Base-by-base conservation (phyloP, 352 stramenopile species). In the Globisporangium cystogenes region DNA sequence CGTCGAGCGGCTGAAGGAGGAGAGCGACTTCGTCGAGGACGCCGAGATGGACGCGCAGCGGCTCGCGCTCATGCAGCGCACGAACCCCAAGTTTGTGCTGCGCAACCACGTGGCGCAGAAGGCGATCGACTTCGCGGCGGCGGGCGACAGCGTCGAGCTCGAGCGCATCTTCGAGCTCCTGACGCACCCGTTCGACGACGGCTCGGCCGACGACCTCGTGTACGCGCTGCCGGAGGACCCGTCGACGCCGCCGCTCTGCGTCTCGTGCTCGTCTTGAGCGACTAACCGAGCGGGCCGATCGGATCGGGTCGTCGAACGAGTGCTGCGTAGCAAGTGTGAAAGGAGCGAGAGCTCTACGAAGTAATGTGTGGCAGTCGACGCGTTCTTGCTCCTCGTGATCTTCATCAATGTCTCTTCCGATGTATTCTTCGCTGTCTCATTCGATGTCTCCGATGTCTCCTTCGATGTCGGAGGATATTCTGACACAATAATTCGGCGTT, bases 71-170 rank as follows among this genome's bases (percentile, higher is more conserved):
- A 96, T 96, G 86, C 60, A 68, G 18, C 37, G 52, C 2, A 70
- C 79, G 7, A 97, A 97, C 53, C 87, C 88, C 1, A 63, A 85
- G 53, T 96, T 87, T 53, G 75, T 96, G 8, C 60, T 96, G 23
- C 84, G 88, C 40, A 97, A 97, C 64, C 86, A 95, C 49, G 80
- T 95, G n/a, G 84, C 79, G 33, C 90, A 97, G 67, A 72, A 70
- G 41, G 85, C 84, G 12, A 97, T 97, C 23, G 81, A 95, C 20
- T 72, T 72, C 23, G 90, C 88, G 1, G 61, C 81, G 18, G 67
- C 72, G 24, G 81, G 86, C 5, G 73, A 96, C 44, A 86, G 81
- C 52, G 60, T 74, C 10, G 50, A 61, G 18, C 80, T 96, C 20
- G 60, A 76, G 33, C 75, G 83, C 47, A 85, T 94, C 53, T 70